These are phyloP conservation scores for Aureobasidium sp. DNA, from an alignment of 2,329 filamentous ascomycete genomes.

Conservation along the genomic window DNA sequence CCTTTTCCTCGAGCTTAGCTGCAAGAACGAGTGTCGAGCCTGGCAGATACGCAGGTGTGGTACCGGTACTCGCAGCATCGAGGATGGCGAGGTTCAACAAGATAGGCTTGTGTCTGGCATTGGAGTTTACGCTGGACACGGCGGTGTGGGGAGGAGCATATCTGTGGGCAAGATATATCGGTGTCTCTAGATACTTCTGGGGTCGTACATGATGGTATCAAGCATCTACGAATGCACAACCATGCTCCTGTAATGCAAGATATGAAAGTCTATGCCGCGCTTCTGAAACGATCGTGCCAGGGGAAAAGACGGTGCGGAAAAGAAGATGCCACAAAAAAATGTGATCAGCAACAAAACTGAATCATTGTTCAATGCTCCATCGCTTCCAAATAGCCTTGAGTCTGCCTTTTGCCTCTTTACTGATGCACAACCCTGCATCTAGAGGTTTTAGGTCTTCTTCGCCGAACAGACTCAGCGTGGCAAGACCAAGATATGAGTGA, in stretches of 20 bases:
- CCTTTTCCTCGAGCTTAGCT: not conserved
- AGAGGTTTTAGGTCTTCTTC: slow-evolving; percentile 63
- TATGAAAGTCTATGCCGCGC: not conserved
- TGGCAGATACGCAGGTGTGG: not conserved
- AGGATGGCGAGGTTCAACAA: slow-evolving; percentile 1
- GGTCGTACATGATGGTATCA: not conserved
- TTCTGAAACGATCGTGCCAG: not conserved
- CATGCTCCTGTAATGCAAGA: not conserved
- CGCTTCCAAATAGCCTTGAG: slow-evolving; percentile 24
- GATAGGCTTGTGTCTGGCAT: slow-evolving; percentile 16
- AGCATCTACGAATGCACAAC: not conserved
- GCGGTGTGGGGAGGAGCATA: slow-evolving; percentile 14
- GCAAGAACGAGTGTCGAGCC: not conserved
- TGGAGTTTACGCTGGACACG: slow-evolving; percentile 14
- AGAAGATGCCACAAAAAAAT: too few species aligned
- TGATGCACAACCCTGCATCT: slow-evolving; percentile 71
- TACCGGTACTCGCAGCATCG: not conserved
- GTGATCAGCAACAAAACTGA: not conserved
- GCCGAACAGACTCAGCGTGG: slow-evolving; percentile 59
- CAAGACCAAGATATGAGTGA: slow-evolving; percentile 82
- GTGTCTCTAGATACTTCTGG: slow-evolving; percentile 13
- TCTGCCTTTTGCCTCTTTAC: slow-evolving; percentile 42
- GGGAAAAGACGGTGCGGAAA: too few species aligned
- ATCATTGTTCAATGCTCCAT: slow-evolving; percentile 9
- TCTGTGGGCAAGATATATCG: slow-evolving; percentile 4